Conservation (phyloP, 164 flowering plant genomes). For the Chloranthus sessilifolius region DNA sequence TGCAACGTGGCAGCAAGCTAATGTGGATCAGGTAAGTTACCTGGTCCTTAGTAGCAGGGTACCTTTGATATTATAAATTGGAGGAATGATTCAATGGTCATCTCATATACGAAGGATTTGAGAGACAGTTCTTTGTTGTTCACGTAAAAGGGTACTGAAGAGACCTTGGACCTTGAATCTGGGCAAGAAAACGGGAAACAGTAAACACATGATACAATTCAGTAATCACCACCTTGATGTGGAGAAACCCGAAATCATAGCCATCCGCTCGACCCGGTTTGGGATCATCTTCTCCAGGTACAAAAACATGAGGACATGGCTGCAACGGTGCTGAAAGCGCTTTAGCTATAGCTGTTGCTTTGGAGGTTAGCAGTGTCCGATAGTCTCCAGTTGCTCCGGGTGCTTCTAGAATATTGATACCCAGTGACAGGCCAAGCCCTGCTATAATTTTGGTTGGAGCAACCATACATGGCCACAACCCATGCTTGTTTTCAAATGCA, state of each 20-base stretch:
- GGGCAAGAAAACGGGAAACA: background rate
- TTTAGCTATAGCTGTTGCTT: slow-evolving; percentile 78
- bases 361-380: slow-evolving; percentile 81
- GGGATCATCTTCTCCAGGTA: slow-evolving; percentile 81
- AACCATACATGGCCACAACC: slow-evolving; percentile 91
- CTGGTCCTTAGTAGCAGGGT: no score
- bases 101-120: no score
- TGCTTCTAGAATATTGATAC: slow-evolving; percentile 94
- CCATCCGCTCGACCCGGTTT: slow-evolving; percentile 76
- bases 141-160: background rate
- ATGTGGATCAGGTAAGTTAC: no score
- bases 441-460: slow-evolving; percentile 98
- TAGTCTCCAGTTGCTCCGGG: slow-evolving; percentile 99
- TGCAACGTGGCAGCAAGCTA: no score
- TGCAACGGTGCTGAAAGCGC: slow-evolving; percentile 76
- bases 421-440: slow-evolving; percentile 90
- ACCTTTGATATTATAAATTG: no score
- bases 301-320: slow-evolving; percentile 65
- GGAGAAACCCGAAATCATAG: slow-evolving; percentile 96
- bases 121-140: background rate
- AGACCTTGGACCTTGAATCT: no score
- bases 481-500: slow-evolving; percentile 69
- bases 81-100: no score
- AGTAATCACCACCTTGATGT: slow-evolving; percentile 61
- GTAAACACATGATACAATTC: background rate